A percentile compares a stretch with the other conserved stretches of the same genome.
These are phyloP conservation scores for Curvularia verruculosa DNA, from an alignment of 2,329 filamentous ascomycete genomes.

Conservation along the genomic window DNA sequence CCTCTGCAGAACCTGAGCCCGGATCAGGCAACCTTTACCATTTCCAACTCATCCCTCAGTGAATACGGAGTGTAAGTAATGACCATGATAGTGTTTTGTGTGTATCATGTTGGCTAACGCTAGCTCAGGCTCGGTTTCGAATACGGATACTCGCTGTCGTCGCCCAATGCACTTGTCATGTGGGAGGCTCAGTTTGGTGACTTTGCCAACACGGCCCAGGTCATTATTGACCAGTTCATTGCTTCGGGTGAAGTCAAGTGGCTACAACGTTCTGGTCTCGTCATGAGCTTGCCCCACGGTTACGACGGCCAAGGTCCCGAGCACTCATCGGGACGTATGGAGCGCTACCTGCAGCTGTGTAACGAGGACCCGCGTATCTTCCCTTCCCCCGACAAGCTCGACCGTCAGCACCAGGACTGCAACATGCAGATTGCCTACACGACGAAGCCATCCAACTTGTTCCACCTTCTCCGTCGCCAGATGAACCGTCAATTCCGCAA, in stretches of 20 bases:
- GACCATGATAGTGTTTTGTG: neutral
- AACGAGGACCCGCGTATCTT: conserved; percentile 97
- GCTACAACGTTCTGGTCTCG: conserved; percentile 95
- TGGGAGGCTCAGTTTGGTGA: conserved; percentile 99
- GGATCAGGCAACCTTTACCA: conserved; percentile 94
- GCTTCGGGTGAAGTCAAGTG: conserved; percentile 98
- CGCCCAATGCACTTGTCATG: conserved; percentile 95
- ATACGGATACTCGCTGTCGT: conserved; percentile 97
- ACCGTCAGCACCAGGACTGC: conserved; percentile 98
- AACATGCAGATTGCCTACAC: conserved; percentile 99
- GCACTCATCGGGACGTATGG: conserved; percentile 95
- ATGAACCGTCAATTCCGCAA: conserved; percentile 99
- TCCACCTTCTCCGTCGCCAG: conserved; percentile 94
- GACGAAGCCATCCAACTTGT: conserved; percentile 94
- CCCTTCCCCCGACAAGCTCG: conserved; percentile 84
- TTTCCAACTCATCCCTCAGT: conserved; percentile 90
- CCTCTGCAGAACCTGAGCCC: conserved; percentile 87
- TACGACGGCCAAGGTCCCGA: conserved; percentile 98
- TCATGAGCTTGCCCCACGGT: conserved; percentile 95
- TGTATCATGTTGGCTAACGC: conserved; percentile 29
- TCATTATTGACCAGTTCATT: conserved; percentile 98
- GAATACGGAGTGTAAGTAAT: conserved; percentile 67
- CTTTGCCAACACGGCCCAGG: conserved; percentile 99
- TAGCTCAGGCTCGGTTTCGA: conserved; percentile 83
- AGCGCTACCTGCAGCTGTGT: conserved; percentile 95